Base-by-base conservation (phyloP, 2,329 filamentous ascomycete species). In the Whalleya microplaca region DNA sequence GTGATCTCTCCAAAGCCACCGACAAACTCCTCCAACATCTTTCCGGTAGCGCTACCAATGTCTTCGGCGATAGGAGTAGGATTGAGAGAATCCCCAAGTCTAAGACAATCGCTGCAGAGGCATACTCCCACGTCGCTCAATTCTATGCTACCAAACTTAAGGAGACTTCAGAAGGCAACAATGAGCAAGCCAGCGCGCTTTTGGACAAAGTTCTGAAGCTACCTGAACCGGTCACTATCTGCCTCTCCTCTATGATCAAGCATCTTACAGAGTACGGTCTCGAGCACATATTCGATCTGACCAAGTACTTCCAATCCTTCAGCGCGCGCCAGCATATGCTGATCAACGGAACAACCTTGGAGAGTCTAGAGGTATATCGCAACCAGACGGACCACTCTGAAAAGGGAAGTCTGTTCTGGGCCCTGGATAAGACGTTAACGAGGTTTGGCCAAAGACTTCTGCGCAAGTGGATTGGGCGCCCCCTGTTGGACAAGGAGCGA, bases 281-380 rank as follows among this genome's bases (percentile, higher is more conserved):
- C 19, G 90, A 98, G 72, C 92, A 98, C 76, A 91, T 99, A 51
- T 96, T 99, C 66, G 90, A 96, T 68, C 78, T 99, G 43, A 98
- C 95, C 1, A 96, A 96, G 67, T 96, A 98, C 76, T 99, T 99
- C 69, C 89, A 96, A 65, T 92, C 92, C 2, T 99, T 99, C 75
- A 96, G 91, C 65, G 91, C 93, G 7, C 83, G 93, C 40, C 93
- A 94, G 14, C 93, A 98, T 69, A 98, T 99, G 95, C 80, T 98
- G 3, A 79, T 99, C 58, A 97, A 96, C 69, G 95, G 94, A 44
- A 99, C 96, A 52, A 97, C 94, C 0, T 78, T 99, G 40, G 94
- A 92, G 47, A 96, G 92, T 67, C 82, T 99, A 12, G 95, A 99
- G 71, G 92, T 99, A 1, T 99, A 97, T 70, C 90, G 93, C 58